phyloP scores from a whole-genome alignment of 139 green algal genomes.

The Yamagishiella unicocca region DNA sequence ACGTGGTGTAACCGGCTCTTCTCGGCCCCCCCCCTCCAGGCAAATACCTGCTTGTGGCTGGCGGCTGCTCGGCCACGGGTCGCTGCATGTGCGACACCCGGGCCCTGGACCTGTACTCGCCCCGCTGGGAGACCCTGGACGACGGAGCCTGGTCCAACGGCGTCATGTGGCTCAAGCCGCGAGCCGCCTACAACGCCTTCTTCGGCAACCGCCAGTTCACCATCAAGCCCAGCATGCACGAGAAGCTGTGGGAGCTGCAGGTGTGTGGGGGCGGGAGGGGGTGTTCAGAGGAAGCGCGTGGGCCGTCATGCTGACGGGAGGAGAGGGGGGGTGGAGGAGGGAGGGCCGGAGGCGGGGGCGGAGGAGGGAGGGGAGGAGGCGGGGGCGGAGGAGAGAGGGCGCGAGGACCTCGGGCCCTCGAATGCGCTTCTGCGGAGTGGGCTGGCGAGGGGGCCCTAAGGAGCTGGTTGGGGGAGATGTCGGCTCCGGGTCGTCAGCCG shows the following conservation, averaged over 20 bases:
- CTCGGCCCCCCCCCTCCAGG: neutral
- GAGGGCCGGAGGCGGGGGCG: no score
- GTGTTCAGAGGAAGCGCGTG: neutral
- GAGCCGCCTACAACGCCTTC: slow-evolving; percentile 68
- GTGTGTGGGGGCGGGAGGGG: slow-evolving; percentile 14
- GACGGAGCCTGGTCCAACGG: slow-evolving; percentile 66
- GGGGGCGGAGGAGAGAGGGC: no score
- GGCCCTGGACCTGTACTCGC: slow-evolving; percentile 76
- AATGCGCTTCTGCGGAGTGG: no score
- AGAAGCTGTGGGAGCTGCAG: slow-evolving; percentile 80
- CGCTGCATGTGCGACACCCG: slow-evolving; percentile 42
- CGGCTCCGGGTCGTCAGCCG: no score
- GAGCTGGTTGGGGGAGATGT: no score
- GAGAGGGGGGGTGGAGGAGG: neutral
- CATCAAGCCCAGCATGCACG: slow-evolving; percentile 77
- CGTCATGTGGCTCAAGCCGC: slow-evolving; percentile 68
- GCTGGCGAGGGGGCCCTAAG: no score
- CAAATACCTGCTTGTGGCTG: slow-evolving; percentile 77
- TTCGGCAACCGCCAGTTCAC: slow-evolving; percentile 76
- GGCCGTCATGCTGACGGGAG: neutral
- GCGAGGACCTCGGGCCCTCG: no score
- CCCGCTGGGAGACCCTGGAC: slow-evolving; percentile 79
- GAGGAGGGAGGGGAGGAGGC: no score
- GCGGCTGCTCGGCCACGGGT: slow-evolving; percentile 57
- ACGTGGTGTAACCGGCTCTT: no score